A percentile compares a stretch with the other conserved stretches of the same genome.
These are phyloP conservation scores for Chloroidium sp. DNA, from an alignment of 163 green algal species.

Conservation along the genomic window DNA sequence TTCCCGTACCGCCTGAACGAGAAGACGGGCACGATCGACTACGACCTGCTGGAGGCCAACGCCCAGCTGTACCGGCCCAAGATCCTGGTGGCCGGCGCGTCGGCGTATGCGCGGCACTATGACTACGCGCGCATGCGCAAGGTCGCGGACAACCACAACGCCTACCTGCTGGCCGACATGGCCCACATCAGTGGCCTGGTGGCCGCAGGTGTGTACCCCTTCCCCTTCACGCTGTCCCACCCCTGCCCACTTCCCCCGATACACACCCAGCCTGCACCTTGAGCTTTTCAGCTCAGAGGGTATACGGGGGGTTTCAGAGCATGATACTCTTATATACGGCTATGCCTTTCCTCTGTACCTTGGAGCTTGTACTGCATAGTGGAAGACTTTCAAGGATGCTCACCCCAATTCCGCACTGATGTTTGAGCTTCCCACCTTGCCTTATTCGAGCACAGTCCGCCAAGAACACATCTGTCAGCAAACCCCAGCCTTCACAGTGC, in stretches of 20 bases:
- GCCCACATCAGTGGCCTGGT: conserved; percentile 94
- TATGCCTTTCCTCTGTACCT: too few species aligned
- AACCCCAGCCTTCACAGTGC: too few species aligned
- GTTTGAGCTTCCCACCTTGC: too few species aligned
- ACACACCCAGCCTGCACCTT: too few species aligned
- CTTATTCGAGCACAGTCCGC: too few species aligned
- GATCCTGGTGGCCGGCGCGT: conserved; percentile 87
- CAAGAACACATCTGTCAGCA: too few species aligned
- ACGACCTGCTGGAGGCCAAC: conserved; percentile 79
- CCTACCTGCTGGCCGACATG: conserved; percentile 94
- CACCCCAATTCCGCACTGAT: too few species aligned
- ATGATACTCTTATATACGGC: too few species aligned
- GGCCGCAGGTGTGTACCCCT: conserved; percentile 48
- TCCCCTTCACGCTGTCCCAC: neutral
- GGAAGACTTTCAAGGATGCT: too few species aligned
- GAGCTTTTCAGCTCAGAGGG: too few species aligned
- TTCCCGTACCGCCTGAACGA: conserved; percentile 96
- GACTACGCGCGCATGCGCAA: conserved; percentile 93
- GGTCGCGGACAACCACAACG: conserved; percentile 67
- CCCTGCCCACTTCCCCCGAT: neutral
- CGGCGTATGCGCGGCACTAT: conserved; percentile 88
- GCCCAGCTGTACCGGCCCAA: conserved; percentile 87
- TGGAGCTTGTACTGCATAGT: too few species aligned
- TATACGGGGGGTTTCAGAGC: too few species aligned
- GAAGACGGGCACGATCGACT: conserved; percentile 92